A percentile compares a stretch with the other conserved stretches of the same genome.
These are phyloP conservation scores for Camellia oleifera DNA, from an alignment of 179 eudicot genomes.

Conservation along the genomic window DNA sequence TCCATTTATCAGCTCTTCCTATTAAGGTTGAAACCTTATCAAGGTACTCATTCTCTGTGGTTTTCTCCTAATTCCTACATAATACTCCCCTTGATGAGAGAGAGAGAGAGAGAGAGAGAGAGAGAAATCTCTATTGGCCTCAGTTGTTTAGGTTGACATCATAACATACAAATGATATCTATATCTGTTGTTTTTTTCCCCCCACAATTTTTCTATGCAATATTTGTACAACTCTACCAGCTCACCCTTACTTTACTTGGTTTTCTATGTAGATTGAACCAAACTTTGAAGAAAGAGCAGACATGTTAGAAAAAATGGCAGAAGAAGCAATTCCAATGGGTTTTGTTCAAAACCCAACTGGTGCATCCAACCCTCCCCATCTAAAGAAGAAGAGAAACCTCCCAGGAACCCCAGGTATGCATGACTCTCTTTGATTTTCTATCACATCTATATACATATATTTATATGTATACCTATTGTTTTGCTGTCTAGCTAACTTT, in stretches of 20 bases:
- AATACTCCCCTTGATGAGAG: neutral
- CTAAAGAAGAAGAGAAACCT: conserved; percentile 83
- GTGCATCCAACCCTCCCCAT: conserved; percentile 56
- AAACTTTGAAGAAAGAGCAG: neutral
- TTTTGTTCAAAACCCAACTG: conserved; percentile 36
- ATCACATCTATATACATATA: too few species aligned
- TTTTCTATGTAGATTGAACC: neutral
- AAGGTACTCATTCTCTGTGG: conserved; percentile 14
- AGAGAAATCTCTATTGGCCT: conserved; percentile 2
- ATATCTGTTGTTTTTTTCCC: neutral
- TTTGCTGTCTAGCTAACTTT: too few species aligned
- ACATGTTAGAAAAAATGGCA: conserved; percentile 47
- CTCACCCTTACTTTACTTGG: neutral
- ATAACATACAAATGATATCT: neutral
- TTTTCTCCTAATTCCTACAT: conserved; percentile 2
- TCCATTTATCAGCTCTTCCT: neutral
- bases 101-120: conserved; percentile 9
- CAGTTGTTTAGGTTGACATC: too few species aligned
- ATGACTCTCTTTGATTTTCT: too few species aligned
- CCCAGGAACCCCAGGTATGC: conserved; percentile 85
- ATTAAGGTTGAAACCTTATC: neutral
- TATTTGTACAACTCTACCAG: too few species aligned
- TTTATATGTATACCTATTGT: too few species aligned
- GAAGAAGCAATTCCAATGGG: conserved; percentile 43
- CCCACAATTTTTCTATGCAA: too few species aligned